phyloP scores from a whole-genome alignment of 2,329 filamentous ascomycete genomes.

The Aspergillus tamarii region DNA sequence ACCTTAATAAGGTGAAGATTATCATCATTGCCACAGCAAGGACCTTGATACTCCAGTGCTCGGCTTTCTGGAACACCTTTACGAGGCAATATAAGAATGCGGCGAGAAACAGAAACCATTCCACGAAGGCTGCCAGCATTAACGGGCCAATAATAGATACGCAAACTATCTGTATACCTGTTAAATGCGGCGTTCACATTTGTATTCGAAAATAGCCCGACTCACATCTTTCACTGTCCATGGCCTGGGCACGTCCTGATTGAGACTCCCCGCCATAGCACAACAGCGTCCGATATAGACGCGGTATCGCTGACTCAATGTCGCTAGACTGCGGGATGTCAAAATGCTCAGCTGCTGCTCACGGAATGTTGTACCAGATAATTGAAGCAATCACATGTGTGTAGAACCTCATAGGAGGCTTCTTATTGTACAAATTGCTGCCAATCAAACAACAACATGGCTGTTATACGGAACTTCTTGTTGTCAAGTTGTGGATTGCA shows the following conservation, averaged over 20 bases:
- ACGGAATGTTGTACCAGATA: neutral
- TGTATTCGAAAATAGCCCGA: slow-evolving; percentile 2
- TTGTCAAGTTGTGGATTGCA: neutral
- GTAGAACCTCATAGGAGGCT: neutral
- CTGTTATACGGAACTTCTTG: neutral
- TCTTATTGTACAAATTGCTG: neutral
- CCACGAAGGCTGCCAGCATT: slow-evolving; percentile 81
- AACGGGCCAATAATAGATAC: slow-evolving; percentile 77
- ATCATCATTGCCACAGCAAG: slow-evolving; percentile 76
- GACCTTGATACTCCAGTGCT: slow-evolving; percentile 79
- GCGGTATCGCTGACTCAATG: neutral
- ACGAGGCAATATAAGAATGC: slow-evolving; percentile 89
- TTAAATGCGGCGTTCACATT: slow-evolving; percentile 2
- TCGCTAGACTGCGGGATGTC: neutral
- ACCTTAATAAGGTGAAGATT: slow-evolving; percentile 77
- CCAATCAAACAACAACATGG: neutral
- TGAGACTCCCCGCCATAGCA: neutral
- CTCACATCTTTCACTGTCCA: slow-evolving; percentile 46
- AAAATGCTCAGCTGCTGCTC: neutral
- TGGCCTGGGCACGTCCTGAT: slow-evolving; percentile 7
- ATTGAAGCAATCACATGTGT: neutral
- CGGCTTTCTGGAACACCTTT: slow-evolving; percentile 87
- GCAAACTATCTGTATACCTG: slow-evolving; percentile 71
- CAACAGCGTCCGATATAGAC: neutral
- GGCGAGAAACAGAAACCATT: slow-evolving; percentile 95